These are phyloP conservation scores for Nissolia schottii DNA, from an alignment of 306 rosid species.

Conservation along the genomic window DNA sequence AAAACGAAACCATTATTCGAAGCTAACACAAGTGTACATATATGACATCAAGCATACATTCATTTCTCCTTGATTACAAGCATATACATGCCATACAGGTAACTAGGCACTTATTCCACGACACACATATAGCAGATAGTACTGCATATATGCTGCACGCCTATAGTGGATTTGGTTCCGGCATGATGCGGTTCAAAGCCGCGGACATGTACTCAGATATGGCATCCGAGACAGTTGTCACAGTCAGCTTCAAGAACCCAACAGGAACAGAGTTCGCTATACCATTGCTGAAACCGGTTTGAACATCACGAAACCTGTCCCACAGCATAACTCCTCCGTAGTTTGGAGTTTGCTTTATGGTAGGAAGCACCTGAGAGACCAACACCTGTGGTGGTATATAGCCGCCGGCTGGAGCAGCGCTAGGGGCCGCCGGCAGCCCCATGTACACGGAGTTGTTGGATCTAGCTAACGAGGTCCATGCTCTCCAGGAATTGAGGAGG, in stretches of 20 bases:
- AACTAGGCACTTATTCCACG: no score
- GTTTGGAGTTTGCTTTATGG: constrained; percentile 10
- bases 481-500: constrained; percentile 20
- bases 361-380: constrained; percentile 31
- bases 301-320: constrained; percentile 13
- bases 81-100: no score
- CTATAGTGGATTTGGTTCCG: no score
- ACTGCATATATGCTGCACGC: no score
- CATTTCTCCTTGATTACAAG: no score
- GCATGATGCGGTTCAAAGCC: no score
- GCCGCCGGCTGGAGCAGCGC: constrained; percentile 43
- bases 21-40: no score
- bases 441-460: constrained; percentile 22
- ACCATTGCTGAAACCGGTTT: background rate
- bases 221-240: no score
- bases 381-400: constrained; percentile 28
- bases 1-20: no score
- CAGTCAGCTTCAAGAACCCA: background rate
- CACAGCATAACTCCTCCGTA: constrained; percentile 62
- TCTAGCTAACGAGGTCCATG: constrained; percentile 28
- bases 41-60: no score
- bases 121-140: no score
- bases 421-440: constrained; percentile 43
- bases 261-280: background rate
- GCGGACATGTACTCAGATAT: no score